These are phyloP conservation scores for Penicillium alfredii DNA, from an alignment of 495 filamentous ascomycete genomes.

Conservation along the genomic window DNA sequence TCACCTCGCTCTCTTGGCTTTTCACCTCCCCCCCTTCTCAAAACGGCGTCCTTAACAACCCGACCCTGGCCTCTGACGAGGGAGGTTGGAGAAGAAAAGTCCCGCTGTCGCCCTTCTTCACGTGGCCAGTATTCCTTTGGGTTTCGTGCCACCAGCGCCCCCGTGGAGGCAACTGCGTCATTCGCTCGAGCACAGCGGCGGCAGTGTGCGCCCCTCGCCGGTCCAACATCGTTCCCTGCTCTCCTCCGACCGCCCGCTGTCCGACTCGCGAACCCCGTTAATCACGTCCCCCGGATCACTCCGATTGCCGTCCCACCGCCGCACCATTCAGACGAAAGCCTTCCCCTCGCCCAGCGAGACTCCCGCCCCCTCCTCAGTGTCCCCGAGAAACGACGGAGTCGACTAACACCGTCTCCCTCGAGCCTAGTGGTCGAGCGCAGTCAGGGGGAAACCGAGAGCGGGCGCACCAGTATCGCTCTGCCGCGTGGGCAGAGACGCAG, in stretches of 20 bases:
- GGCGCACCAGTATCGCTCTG: slow-evolving; percentile 61
- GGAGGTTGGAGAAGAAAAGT: slow-evolving; percentile 26
- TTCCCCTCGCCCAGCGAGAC: slow-evolving; percentile 41
- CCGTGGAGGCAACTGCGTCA: slow-evolving; percentile 23
- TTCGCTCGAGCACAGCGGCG: slow-evolving; percentile 24
- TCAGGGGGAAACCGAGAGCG: slow-evolving; percentile 47
- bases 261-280: slow-evolving; percentile 44
- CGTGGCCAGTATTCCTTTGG: slow-evolving; percentile 15
- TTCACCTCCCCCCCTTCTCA: slow-evolving; percentile 14
- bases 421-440: slow-evolving; percentile 64
- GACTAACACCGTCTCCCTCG: slow-evolving; percentile 47
- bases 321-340: slow-evolving; percentile 35
- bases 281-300: slow-evolving; percentile 44
- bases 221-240: slow-evolving; percentile 24
- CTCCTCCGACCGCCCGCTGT: slow-evolving; percentile 36
- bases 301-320: slow-evolving; percentile 29
- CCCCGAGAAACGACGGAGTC: slow-evolving; percentile 57
- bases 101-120: slow-evolving; percentile 8
- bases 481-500: slow-evolving; percentile 50
- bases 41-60: slow-evolving; percentile 33
- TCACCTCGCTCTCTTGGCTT: slow-evolving; percentile 7
- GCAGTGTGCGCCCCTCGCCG: slow-evolving; percentile 21
- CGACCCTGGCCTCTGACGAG: slow-evolving; percentile 24
- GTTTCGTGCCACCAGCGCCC: slow-evolving; percentile 9
- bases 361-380: slow-evolving; percentile 65